These are phyloP conservation scores for Kwoniella pini DNA, from an alignment of 768 basidiomycete genomes.

Conservation along the genomic window DNA sequence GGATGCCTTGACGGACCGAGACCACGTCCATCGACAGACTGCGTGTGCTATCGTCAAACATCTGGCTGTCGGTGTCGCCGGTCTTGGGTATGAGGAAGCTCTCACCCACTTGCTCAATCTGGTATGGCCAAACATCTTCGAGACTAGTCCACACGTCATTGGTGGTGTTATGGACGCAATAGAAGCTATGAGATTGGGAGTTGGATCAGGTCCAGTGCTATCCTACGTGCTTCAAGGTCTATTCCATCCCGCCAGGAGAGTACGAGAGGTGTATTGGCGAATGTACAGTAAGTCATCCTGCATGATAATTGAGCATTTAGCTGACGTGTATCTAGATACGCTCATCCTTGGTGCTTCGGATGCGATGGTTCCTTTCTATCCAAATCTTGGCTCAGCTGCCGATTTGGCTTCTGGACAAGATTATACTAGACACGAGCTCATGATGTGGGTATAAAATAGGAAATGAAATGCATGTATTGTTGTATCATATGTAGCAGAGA, in stretches of 20 bases:
- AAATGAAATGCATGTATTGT: constrained; percentile 1
- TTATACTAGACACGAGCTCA: constrained; percentile 48
- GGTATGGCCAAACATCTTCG: constrained; percentile 98
- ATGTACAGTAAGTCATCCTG: constrained; percentile 93
- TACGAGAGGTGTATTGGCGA: constrained; percentile 97
- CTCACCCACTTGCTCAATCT: constrained; percentile 97
- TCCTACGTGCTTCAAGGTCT: constrained; percentile 92
- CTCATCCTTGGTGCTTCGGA: constrained; percentile 88
- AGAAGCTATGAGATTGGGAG: constrained; percentile 93
- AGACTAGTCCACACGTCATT: constrained; percentile 97
- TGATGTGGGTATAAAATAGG: constrained; percentile 41
- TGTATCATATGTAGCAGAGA: background rate
- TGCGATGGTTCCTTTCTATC: constrained; percentile 92
- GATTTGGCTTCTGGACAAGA: constrained; percentile 59
- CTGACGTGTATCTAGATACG: constrained; percentile 36
- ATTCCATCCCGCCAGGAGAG: constrained; percentile 96
- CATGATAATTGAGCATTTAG: too few species aligned
- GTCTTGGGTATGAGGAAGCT: constrained; percentile 95
- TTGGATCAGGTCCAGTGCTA: constrained; percentile 88
- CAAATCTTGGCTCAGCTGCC: constrained; percentile 82
- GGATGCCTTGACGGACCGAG: constrained; percentile 95
- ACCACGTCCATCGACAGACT: constrained; percentile 97
- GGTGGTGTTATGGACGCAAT: constrained; percentile 97
- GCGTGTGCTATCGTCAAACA: constrained; percentile 99
- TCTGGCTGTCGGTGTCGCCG: constrained; percentile 91